These are phyloP conservation scores for Karstenula rhodostoma DNA, from an alignment of 2,329 filamentous ascomycete genomes.

Conservation along the genomic window DNA sequence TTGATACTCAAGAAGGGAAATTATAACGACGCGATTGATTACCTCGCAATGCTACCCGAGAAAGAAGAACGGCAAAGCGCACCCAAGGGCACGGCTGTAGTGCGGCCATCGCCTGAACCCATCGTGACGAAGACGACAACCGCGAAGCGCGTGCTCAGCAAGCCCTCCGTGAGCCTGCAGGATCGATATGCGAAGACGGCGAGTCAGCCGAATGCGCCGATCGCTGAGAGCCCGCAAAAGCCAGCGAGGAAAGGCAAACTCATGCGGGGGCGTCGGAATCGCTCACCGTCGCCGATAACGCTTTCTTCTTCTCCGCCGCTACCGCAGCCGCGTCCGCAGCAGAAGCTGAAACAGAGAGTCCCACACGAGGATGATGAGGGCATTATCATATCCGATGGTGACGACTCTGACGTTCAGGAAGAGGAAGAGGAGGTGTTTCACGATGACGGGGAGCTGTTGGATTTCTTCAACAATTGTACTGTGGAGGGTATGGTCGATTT, in stretches of 20 bases:
- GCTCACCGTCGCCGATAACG: slow-evolving; percentile 31
- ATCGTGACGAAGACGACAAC: slow-evolving; percentile 54
- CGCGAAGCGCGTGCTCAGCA: slow-evolving; percentile 64
- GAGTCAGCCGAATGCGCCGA: slow-evolving; percentile 28
- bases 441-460: slow-evolving; percentile 68
- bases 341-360: slow-evolving; percentile 22
- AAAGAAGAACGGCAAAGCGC: slow-evolving; percentile 47
- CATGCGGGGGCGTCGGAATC: slow-evolving; percentile 58
- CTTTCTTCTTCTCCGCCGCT: slow-evolving; percentile 15
- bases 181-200: slow-evolving; percentile 58
- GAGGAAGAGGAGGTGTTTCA: slow-evolving; percentile 34
- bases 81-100: slow-evolving; percentile 31
- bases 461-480: slow-evolving; percentile 83
- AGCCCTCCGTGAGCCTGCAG: slow-evolving; percentile 63
- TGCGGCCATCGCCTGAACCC: slow-evolving; percentile 23
- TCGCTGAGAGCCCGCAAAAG: slow-evolving; percentile 27
- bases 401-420: slow-evolving; percentile 55
- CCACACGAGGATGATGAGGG: slow-evolving; percentile 45
- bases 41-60: slow-evolving; percentile 26
- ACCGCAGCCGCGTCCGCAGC: slow-evolving; percentile 30
- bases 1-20: slow-evolving; percentile 61
- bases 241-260: slow-evolving; percentile 52
- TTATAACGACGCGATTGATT: slow-evolving; percentile 59
- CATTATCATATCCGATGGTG: slow-evolving; percentile 46
- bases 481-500: slow-evolving; percentile 81